Base-by-base conservation (phyloP, 352 stramenopile species). In the Pythium vanterpoolii region DNA sequence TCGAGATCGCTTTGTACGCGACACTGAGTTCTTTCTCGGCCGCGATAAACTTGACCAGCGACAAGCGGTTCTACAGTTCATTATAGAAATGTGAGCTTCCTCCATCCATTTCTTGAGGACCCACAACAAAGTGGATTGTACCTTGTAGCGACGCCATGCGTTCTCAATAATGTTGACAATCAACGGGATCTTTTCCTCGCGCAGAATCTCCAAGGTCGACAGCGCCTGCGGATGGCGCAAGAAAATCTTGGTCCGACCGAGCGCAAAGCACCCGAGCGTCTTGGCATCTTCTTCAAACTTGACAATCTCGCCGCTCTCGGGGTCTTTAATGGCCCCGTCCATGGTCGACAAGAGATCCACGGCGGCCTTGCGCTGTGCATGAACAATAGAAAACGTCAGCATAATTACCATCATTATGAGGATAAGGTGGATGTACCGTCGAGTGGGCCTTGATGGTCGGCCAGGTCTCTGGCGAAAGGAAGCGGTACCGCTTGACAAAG, bases 211-310 rank as follows among this genome's bases (percentile, higher is more conserved):
- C 5, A 97, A 66, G 26, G 83, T 79, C n/a, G 89, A 96, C 16
- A 96, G 68, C 11, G 89, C 90, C 54, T 95, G 81, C 13, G 89
- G 89, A 52, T 94, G 81, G 51, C 89, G 90, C 64, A 97, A 69
- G 64, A 97, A 97, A 49, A 97, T 79, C 68, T 93, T 93, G 66
- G 91, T 95, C 42, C 81, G 82, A 16, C 90, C 90, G 34, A 96
- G 73, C 26, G 81, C 86, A 53, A 87, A 93, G 67, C 79, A 90
- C 28, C 81, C 84, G 19, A 93, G 69, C 54, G 77, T 82, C 30
- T 85, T 69, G 1, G 77, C 75, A 68, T 93, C 84, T 57, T 93
- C 84, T 53, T 87, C 62, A 44, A 93, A 93, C 44, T 79, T 76
- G 61, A 92, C 69, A 8, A 85, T 53, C 46, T 74, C 59, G 8